Evolutionary conservation across 2,329 filamentous ascomycete species (phyloP), one percentile per base, ranked within the genome.

Genomic region (Colletotrichum viniferum): DNA sequence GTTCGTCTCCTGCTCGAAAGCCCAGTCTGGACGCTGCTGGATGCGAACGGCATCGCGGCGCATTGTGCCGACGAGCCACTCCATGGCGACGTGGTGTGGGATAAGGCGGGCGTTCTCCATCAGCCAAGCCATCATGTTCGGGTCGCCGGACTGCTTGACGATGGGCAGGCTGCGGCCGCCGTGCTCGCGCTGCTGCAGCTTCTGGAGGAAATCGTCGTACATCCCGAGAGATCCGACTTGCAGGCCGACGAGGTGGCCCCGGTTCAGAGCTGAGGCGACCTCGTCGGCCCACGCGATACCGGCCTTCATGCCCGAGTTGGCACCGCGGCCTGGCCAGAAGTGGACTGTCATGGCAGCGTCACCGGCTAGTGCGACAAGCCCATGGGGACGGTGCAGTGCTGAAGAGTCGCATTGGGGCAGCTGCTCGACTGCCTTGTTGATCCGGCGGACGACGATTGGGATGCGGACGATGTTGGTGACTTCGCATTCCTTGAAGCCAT

Each of bases 111-210:
- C 83, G 58, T 83, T 81, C 21, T 77, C 78, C n/a, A 84, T 76
- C 16, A 83, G 78, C 83, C 82, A 84, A 28, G 81, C 81, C 14
- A 85, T 78, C 78, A 79, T 81, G 72, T 83, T 82, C 0, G 82
- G 82, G 1, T 81, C 78, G 2, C 83, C 83, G 0, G 83, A 84
- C 70, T 83, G 81, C 68, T 83, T 81, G 21, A 84, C 77, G 18
- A 84, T 83, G 2, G 82, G 82, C 7, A 85, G 81, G 55, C 82
- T 84, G 43, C 83, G 81, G 71, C 83, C 82, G 77, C 82, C 82
- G 73, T 84, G 82, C 77, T 84, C 83, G 55, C 83, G 79, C 32
- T 77, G 77, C 68, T 83, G 82, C 1, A 85, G 79, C 73, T 82
- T 83, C 69, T 82, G 77, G 77, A 84, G 81, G 74, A 85, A 85